Conservation (phyloP, 345 rosid genomes). For the Brassica cretica region DNA sequence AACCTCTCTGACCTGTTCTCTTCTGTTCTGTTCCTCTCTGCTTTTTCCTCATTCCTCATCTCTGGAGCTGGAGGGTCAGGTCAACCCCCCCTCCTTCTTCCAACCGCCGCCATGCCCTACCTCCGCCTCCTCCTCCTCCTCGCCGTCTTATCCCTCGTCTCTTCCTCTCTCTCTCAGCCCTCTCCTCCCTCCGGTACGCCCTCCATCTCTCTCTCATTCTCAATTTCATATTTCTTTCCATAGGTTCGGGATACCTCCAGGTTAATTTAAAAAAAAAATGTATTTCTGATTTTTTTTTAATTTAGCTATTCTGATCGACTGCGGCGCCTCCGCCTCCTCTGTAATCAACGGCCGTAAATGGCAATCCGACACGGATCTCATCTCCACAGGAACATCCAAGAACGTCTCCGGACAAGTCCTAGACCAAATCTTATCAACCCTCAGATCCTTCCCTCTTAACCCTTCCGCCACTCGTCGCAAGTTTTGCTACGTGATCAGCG, state of each 20-base stretch:
- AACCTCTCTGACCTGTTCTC: slow-evolving; percentile 27
- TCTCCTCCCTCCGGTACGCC: slow-evolving; percentile 44
- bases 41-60: slow-evolving; percentile 41
- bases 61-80: slow-evolving; percentile 46
- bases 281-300: neutral
- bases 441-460: slow-evolving; percentile 72
- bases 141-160: slow-evolving; percentile 41
- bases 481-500: slow-evolving; percentile 64
- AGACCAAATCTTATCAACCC: slow-evolving; percentile 52
- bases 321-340: slow-evolving; percentile 56
- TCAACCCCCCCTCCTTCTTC: slow-evolving; percentile 47
- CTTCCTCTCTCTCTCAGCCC: slow-evolving; percentile 48
- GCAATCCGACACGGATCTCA: slow-evolving; percentile 55
- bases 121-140: slow-evolving; percentile 35
- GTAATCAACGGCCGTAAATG: slow-evolving; percentile 52
- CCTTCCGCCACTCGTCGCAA: slow-evolving; percentile 44
- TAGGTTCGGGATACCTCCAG: neutral
- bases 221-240: neutral
- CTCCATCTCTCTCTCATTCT: neutral
- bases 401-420: slow-evolving; percentile 42
- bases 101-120: slow-evolving; percentile 33
- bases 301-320: slow-evolving; percentile 65
- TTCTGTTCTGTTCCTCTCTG: slow-evolving; percentile 43
- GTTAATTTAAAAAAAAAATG: too few relatives aligned
- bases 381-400: slow-evolving; percentile 52